These are phyloP conservation scores for Ampelocalamus luodianensis DNA, from an alignment of 176 grass and related monocot genomes.

Conservation along the genomic window DNA sequence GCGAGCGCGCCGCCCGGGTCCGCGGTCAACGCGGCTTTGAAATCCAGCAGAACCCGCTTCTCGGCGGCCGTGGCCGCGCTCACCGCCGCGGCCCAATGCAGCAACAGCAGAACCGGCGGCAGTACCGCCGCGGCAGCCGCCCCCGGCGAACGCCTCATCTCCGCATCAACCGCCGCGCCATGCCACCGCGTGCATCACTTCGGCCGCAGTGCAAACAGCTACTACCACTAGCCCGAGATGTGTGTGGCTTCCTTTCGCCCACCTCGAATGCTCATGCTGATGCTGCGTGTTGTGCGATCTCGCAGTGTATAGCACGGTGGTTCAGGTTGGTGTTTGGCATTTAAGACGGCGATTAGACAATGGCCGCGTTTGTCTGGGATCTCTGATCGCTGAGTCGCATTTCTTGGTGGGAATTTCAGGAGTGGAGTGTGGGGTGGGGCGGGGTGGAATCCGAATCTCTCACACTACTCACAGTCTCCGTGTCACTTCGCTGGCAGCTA, in stretches of 20 bases:
- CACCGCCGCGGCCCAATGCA: neutral
- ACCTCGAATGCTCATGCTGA: neutral
- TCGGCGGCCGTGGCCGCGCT: conserved; percentile 44
- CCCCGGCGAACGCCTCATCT: neutral
- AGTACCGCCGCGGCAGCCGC: neutral
- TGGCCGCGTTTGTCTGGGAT: neutral
- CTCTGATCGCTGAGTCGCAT: neutral
- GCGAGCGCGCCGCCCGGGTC: conserved; percentile 49
- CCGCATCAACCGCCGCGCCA: neutral
- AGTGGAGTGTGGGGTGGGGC: neutral
- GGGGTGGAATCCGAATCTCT: neutral
- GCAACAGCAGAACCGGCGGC: neutral
- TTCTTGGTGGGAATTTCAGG: neutral
- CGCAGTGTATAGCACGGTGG: too few relatives aligned
- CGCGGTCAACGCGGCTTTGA: conserved; percentile 56
- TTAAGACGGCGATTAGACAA: neutral
- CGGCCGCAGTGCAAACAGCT: neutral
- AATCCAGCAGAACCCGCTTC: conserved; percentile 58
- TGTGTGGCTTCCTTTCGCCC: neutral
- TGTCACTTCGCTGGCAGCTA: neutral
- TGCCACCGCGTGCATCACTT: neutral
- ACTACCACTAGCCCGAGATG: neutral
- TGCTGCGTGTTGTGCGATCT: neutral
- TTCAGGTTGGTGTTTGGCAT: neutral
- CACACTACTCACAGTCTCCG: neutral